These are phyloP conservation scores for Passalora sequoiae DNA, from an alignment of 2,329 filamentous ascomycete species.

Conservation along the genomic window DNA sequence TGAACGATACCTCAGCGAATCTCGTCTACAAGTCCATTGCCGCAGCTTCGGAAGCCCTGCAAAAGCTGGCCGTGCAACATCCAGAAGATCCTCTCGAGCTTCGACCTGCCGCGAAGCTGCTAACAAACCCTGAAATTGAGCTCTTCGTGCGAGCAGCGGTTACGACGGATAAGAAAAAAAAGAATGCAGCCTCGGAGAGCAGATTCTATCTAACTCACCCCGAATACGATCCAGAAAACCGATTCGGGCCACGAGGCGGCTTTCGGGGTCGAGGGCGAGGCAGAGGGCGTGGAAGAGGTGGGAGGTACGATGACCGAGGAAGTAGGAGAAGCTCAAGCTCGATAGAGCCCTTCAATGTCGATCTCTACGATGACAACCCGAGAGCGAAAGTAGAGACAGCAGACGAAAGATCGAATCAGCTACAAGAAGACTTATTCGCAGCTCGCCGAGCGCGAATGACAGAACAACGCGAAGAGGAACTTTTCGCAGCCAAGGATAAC, in stretches of 20 bases:
- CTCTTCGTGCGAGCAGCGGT: slow-evolving; percentile 72
- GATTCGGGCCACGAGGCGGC: slow-evolving; percentile 39
- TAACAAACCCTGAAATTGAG: slow-evolving; percentile 61
- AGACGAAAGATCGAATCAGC: slow-evolving; percentile 6
- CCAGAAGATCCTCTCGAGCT: slow-evolving; percentile 51
- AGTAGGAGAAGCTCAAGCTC: not conserved
- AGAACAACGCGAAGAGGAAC: slow-evolving; percentile 26
- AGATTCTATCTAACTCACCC: slow-evolving; percentile 90
- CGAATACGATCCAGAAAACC: slow-evolving; percentile 76
- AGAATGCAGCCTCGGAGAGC: slow-evolving; percentile 72
- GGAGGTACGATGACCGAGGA: slow-evolving; percentile 30
- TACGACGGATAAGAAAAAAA: slow-evolving; percentile 70
- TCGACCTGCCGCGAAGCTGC: slow-evolving; percentile 63
- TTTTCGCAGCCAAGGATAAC: slow-evolving; percentile 30
- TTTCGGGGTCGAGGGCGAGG: slow-evolving; percentile 18
- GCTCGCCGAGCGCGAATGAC: slow-evolving; percentile 10
- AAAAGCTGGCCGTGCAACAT: slow-evolving; percentile 41
- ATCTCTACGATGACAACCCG: slow-evolving; percentile 73
- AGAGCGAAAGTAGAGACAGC: slow-evolving; percentile 9
- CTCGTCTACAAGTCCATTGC: slow-evolving; percentile 63
- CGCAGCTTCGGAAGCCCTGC: slow-evolving; percentile 51
- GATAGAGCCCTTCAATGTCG: slow-evolving; percentile 59
- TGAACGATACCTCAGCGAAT: slow-evolving; percentile 88
- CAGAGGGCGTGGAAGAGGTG: slow-evolving; percentile 20
- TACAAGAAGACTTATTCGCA: slow-evolving; percentile 15